Evolutionary conservation across 345 rosid species (phyloP), one percentile per base, ranked within the genome.

Genomic region (Brassica incana): DNA sequence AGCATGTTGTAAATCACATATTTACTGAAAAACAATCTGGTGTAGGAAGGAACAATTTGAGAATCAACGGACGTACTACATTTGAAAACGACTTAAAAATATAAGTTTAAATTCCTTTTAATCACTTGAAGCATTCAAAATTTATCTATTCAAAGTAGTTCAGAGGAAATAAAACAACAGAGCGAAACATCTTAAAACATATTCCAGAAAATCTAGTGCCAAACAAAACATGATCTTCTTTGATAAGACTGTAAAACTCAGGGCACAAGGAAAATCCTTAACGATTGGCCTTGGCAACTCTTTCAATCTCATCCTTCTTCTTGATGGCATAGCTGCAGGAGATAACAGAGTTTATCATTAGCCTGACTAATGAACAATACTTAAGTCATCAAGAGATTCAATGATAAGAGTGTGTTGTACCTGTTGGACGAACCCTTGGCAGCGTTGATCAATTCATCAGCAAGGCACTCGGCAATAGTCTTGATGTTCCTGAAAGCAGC

Each of bases 201-300:
- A 76, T 76, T 75, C 56, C 58, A 14, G 14, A 6, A 15, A 45
- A 58, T 58, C 77, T 66, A 74, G 6, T 32, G 80, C 71, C 8
- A 65, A 66, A 40, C 3, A 75, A 65, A 70, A 65, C 76, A 70
- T 5, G 16, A 35, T 32, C 27, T 18, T 58, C 56, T 29, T 9
- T 33, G 73, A 54, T 14, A 58, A 63, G 72, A 81, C 23, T 59
- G 30, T 32, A 73, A 72, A 38, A 9, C 16, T 5, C 61, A 54
- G 16, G 38, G 27, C 5, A 20, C 58, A 80, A 18, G 40, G 12
- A 54, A 54, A 6, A 3, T 10, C 67, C 50, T 89, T 77, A 92
- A 80, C 93, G 95, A 72, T 92, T 92, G 65, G 95, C 94, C 85
- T 92, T 92, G 10, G 97, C 94, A 79, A 92, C 96, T 84, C 94